Conservation (phyloP, 2,329 filamentous ascomycete genomes). For the Aureobasidium melanogenum region DNA sequence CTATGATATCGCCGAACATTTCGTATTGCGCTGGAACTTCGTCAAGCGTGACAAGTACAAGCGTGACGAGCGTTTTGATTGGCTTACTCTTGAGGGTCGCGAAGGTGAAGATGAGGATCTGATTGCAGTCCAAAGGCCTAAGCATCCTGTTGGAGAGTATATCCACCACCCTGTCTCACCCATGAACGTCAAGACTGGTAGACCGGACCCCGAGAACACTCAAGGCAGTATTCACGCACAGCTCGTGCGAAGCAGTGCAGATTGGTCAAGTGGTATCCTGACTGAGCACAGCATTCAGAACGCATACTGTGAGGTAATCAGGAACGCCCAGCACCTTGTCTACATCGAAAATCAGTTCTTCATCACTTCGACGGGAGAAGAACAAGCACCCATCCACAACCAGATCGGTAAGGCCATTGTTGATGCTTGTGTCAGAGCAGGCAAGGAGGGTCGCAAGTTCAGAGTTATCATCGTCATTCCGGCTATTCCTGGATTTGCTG, state of each 20-base stretch:
- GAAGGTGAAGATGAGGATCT: slow-evolving; percentile 74
- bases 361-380: slow-evolving; percentile 85
- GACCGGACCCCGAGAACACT: slow-evolving; percentile 31
- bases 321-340: slow-evolving; percentile 80
- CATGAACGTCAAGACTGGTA: slow-evolving; percentile 54
- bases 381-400: slow-evolving; percentile 80
- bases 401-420: slow-evolving; percentile 83
- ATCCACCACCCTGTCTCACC: slow-evolving; percentile 68
- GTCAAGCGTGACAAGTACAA: slow-evolving; percentile 98
- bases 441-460: slow-evolving; percentile 79
- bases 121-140: slow-evolving; percentile 77
- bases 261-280: slow-evolving; percentile 90
- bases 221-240: slow-evolving; percentile 74
- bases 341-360: slow-evolving; percentile 99
- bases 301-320: slow-evolving; percentile 75
- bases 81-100: slow-evolving; percentile 70
- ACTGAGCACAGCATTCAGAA: slow-evolving; percentile 80
- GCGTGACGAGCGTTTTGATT: slow-evolving; percentile 72
- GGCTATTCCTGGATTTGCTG: slow-evolving; percentile 86
- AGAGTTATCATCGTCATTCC: slow-evolving; percentile 84
- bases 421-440: slow-evolving; percentile 74
- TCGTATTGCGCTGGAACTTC: slow-evolving; percentile 92
- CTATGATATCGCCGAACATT: slow-evolving; percentile 92
- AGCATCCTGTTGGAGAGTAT: slow-evolving; percentile 83
- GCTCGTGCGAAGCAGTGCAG: slow-evolving; percentile 77